Percentiles rank a stretch among this genome's conserved stretches.
Conservation (phyloP, 2,329 filamentous ascomycete species). For the Biscogniauxia mediterranea region DNA sequence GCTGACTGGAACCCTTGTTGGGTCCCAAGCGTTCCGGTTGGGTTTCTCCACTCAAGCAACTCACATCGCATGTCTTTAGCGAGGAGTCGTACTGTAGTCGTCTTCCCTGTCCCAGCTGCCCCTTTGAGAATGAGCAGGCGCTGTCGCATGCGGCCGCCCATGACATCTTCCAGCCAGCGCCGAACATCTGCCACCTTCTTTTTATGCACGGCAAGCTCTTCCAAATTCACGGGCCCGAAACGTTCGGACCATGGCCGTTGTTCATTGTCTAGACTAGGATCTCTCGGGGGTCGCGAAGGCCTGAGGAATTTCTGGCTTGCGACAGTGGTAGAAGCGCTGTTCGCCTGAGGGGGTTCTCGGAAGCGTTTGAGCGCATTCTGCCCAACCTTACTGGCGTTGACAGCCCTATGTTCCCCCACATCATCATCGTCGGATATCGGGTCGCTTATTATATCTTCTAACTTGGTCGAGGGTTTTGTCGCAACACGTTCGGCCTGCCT, state of each 20-base stretch:
- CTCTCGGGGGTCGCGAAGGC: conserved; percentile 35
- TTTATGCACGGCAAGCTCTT: conserved; percentile 91
- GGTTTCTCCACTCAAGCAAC: conserved; percentile 89
- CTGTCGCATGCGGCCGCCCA: conserved; percentile 63
- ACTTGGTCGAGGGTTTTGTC: conserved; percentile 31
- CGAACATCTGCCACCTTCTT: conserved; percentile 87
- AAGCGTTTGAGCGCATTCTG: conserved; percentile 55
- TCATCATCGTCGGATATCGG: conserved; percentile 62
- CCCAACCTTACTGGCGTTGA: conserved; percentile 53
- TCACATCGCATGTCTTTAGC: conserved; percentile 74
- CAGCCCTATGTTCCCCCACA: conserved; percentile 49
- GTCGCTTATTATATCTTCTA: conserved; percentile 53
- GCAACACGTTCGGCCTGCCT: conserved; percentile 55
- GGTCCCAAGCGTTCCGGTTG: conserved; percentile 57
- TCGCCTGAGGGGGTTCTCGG: conserved; percentile 35
- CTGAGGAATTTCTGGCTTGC: conserved; percentile 53
- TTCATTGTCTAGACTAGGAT: conserved; percentile 47
- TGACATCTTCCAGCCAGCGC: conserved; percentile 75
- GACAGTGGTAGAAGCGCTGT: conserved; percentile 19
- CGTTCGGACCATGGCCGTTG: conserved; percentile 82
- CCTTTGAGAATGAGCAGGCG: conserved; percentile 83
- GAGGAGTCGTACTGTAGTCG: conserved; percentile 77
- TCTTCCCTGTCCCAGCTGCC: conserved; percentile 89
- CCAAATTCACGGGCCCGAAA: conserved; percentile 71
- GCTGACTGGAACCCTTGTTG: conserved; percentile 66